phyloP scores from a whole-genome alignment of 306 rosid genomes.

The Mimosa pudica region DNA sequence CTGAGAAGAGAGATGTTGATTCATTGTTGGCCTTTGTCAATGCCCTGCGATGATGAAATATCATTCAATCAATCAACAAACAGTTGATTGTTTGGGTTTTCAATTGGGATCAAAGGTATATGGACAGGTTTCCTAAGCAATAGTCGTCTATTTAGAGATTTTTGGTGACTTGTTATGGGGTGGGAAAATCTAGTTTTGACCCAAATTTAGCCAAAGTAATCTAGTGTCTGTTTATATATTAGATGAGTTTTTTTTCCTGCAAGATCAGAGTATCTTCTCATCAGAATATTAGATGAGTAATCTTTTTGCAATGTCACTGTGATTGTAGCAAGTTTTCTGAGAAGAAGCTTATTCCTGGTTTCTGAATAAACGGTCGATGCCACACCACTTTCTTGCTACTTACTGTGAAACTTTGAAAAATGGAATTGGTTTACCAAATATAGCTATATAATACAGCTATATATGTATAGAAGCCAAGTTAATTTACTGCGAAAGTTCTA shows the following conservation, averaged over 20 bases:
- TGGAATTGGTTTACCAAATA: not conserved
- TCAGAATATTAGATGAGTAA: conserved; percentile 17
- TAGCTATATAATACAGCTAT: too few relatives aligned
- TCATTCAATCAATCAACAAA: conserved; percentile 5
- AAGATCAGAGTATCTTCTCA: too few relatives aligned
- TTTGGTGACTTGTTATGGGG: conserved; percentile 30
- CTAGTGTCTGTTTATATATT: conserved; percentile 36
- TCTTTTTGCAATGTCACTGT: conserved; percentile 1
- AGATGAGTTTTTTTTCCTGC: too few relatives aligned
- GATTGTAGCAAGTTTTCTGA: not conserved
- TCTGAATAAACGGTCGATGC: conserved; percentile 9
- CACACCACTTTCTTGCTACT: not conserved
- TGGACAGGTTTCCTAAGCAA: conserved; percentile 26
- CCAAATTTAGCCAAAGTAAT: conserved; percentile 22
- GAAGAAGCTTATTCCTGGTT: conserved; percentile 27
- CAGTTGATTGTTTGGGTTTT: not conserved
- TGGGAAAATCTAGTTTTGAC: conserved; percentile 48
- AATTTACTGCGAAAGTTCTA: not conserved
- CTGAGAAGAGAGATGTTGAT: conserved; percentile 92
- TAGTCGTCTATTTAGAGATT: conserved; percentile 38
- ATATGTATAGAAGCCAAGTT: not conserved
- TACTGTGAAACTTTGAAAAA: not conserved
- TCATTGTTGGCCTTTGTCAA: conserved; percentile 82
- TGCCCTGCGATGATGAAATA: conserved; percentile 58
- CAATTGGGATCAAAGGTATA: conserved; percentile 14